These are phyloP conservation scores for Talaromyces islandicus DNA, from an alignment of 2,329 filamentous ascomycete species.

Conservation along the genomic window DNA sequence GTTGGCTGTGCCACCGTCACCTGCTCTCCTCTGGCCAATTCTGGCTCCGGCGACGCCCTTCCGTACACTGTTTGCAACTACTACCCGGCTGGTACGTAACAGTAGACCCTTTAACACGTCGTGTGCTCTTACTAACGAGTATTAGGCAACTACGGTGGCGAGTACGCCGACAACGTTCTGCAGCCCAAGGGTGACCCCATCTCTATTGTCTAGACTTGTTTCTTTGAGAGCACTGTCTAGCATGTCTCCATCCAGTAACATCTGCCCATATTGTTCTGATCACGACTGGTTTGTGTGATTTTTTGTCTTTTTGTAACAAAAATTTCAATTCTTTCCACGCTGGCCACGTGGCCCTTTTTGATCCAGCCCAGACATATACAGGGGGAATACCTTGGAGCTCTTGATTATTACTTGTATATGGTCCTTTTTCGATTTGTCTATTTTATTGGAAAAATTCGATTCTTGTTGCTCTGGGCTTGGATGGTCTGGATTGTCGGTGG, in stretches of 20 bases:
- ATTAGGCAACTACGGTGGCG: slow-evolving; percentile 49
- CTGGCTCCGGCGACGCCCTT: slow-evolving; percentile 39
- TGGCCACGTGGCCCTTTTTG: not conserved
- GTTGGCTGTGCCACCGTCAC: slow-evolving; percentile 56
- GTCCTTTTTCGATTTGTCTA: not conserved
- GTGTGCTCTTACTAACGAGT: slow-evolving; percentile 19
- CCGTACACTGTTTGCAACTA: slow-evolving; percentile 91
- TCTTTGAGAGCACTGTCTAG: not conserved
- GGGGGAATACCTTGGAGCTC: not conserved
- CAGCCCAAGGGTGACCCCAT: slow-evolving; percentile 31
- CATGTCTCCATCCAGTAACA: not conserved
- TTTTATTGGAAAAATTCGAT: not conserved
- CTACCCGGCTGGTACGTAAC: slow-evolving; percentile 58
- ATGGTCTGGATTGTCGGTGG: not conserved
- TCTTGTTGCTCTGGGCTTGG: not conserved
- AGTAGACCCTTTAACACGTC: not conserved
- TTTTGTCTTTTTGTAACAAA: not conserved
- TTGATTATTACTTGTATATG: not conserved
- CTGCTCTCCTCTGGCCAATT: slow-evolving; percentile 42
- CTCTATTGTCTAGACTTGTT: not conserved
- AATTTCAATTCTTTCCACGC: not conserved
- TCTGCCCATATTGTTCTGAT: not conserved
- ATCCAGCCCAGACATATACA: not conserved
- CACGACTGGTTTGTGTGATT: not conserved
- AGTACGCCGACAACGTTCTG: slow-evolving; percentile 50